Percentiles rank a stretch among this genome's conserved stretches.
These are phyloP conservation scores for Globisporangium recalcitrans DNA, from an alignment of 352 stramenopile genomes.

Conservation along the genomic window DNA sequence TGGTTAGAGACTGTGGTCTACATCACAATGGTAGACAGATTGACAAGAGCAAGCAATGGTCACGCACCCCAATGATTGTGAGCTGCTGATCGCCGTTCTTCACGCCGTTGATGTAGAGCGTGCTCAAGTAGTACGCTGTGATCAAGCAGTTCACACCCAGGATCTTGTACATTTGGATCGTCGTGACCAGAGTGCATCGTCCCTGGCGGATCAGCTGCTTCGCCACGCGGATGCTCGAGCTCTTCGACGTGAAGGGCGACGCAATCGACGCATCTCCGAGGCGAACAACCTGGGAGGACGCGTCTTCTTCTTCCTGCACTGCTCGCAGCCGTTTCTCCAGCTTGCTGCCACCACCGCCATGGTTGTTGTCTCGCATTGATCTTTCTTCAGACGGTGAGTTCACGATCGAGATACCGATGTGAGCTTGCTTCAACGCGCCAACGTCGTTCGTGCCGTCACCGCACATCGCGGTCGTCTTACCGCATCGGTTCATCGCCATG, in stretches of 20 bases:
- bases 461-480: slow-evolving; percentile 90
- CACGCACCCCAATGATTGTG: slow-evolving; percentile 39
- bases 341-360: background rate
- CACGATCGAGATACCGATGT: slow-evolving; percentile 94
- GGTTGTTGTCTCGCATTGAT: background rate
- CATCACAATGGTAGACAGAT: background rate
- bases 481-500: slow-evolving; percentile 82
- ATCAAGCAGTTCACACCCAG: slow-evolving; percentile 93
- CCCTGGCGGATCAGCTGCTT: slow-evolving; percentile 94
- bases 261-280: slow-evolving; percentile 95
- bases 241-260: slow-evolving; percentile 94
- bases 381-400: slow-evolving; percentile 26
- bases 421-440: slow-evolving; percentile 84
- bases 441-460: slow-evolving; percentile 97
- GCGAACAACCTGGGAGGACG: slow-evolving; percentile 73
- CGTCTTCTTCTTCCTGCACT: slow-evolving; percentile 27
- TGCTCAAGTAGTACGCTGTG: slow-evolving; percentile 91
- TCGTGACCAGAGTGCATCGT: slow-evolving; percentile 95
- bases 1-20: background rate
- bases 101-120: slow-evolving; percentile 91
- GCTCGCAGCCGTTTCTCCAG: slow-evolving; percentile 18
- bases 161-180: slow-evolving; percentile 94
- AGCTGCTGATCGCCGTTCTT: slow-evolving; percentile 94
- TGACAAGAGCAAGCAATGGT: no score
- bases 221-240: slow-evolving; percentile 62